These are phyloP conservation scores for cucumber (Cucumis sativus) DNA, from an alignment of 306 rosid species.

Conservation along the genomic window Cucumber_9930_V3 NC_026659.2:6612501-6613000, in stretches of 20 bases:
- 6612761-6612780: slow-evolving; percentile 29
- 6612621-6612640: slow-evolving; percentile 46
- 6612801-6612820: slow-evolving; percentile 59
- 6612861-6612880: slow-evolving; percentile 18
- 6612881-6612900: slow-evolving; percentile 34
- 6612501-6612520: slow-evolving; percentile 17
- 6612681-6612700: slow-evolving; percentile 53
- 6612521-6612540: slow-evolving; percentile 7
- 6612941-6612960: slow-evolving; percentile 21
- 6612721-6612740: slow-evolving; percentile 46
- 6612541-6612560: slow-evolving; percentile 14
- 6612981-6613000: slow-evolving; percentile 25
- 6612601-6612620: slow-evolving; percentile 7
- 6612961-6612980: slow-evolving; percentile 38
- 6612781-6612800: slow-evolving; percentile 32
- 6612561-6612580: neutral
- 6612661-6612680: slow-evolving; percentile 61
- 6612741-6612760: slow-evolving; percentile 60
- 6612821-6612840: slow-evolving; percentile 72
- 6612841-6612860: slow-evolving; percentile 25
- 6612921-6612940: slow-evolving; percentile 63
- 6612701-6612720: slow-evolving; percentile 33
- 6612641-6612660: slow-evolving; percentile 64
- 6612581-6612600: neutral
- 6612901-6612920: slow-evolving; percentile 50